Evolutionary conservation across 176 grass and related monocot genomes (phyloP).

Genomic region (Avena eriantha): DNA sequence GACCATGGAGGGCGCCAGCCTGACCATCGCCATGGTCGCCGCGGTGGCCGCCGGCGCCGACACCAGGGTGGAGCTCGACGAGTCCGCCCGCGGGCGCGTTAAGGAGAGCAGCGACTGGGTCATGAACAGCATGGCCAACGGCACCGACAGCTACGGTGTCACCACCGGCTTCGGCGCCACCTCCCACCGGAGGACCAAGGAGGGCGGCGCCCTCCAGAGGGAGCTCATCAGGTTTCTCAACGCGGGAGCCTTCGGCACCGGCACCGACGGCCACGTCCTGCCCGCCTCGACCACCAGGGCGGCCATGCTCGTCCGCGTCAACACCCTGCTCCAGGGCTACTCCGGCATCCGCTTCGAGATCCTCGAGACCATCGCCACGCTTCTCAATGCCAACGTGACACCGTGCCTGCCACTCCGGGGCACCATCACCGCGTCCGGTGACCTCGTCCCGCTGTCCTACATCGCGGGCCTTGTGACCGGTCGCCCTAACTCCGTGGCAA

Average conservation of each 20-base stretch:
- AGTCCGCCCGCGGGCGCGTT: constrained; percentile 66
- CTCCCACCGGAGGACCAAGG: constrained; percentile 82
- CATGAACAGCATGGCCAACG: constrained; percentile 77
- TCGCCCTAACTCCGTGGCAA: constrained; percentile 27
- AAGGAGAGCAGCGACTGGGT: constrained; percentile 90
- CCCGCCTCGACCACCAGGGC: too few relatives aligned
- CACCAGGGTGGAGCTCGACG: constrained; percentile 75
- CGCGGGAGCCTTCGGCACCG: constrained; percentile 25
- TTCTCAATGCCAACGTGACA: constrained; percentile 83
- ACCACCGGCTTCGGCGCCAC: constrained; percentile 95
- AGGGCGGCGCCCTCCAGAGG: constrained; percentile 74
- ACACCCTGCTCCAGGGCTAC: constrained; percentile 64
- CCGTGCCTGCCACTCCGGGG: constrained; percentile 41
- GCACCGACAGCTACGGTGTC: constrained; percentile 95
- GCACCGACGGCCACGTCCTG: too few relatives aligned
- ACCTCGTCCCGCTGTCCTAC: constrained; percentile 84
- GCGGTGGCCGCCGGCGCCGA: constrained; percentile 57
- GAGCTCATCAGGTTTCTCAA: constrained; percentile 72
- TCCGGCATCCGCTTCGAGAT: constrained; percentile 89
- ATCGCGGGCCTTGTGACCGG: constrained; percentile 78
- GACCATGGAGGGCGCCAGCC: constrained; percentile 70
- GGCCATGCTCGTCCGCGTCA: constrained; percentile 48
- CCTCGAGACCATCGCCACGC: constrained; percentile 65
- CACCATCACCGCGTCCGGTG: constrained; percentile 74
- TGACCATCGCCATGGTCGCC: constrained; percentile 78